Conservation (phyloP, 2,329 filamentous ascomycete genomes). For the Cytospora schulzeri region DNA sequence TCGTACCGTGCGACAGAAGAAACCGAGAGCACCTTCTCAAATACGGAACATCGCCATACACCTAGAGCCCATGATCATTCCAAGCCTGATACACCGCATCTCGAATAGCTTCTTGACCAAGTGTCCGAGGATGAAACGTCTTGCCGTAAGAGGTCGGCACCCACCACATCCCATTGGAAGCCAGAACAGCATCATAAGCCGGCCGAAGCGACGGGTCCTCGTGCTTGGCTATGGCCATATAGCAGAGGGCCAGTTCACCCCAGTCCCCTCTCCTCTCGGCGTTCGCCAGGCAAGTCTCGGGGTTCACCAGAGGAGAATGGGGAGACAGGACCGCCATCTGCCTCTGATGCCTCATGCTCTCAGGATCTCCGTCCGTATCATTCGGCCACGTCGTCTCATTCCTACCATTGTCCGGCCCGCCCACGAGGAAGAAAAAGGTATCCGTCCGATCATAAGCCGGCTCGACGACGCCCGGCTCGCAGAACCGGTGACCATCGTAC, state of each 20-base stretch:
- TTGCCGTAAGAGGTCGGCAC: slow-evolving; percentile 51
- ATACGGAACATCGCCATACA: slow-evolving; percentile 10
- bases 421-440: slow-evolving; percentile 53
- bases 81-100: slow-evolving; percentile 40
- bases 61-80: slow-evolving; percentile 29
- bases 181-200: slow-evolving; percentile 33
- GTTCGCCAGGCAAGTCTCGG: slow-evolving; percentile 39
- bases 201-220: slow-evolving; percentile 40
- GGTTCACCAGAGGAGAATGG: slow-evolving; percentile 41
- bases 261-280: slow-evolving; percentile 44
- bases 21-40: background rate
- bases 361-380: slow-evolving; percentile 24
- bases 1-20: background rate
- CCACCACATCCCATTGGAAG: slow-evolving; percentile 46
- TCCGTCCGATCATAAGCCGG: slow-evolving; percentile 47
- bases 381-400: slow-evolving; percentile 31
- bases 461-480: slow-evolving; percentile 39
- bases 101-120: slow-evolving; percentile 43
- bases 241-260: slow-evolving; percentile 46
- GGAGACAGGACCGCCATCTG: slow-evolving; percentile 32
- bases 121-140: slow-evolving; percentile 47
- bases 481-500: slow-evolving; percentile 50
- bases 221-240: slow-evolving; percentile 46
- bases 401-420: slow-evolving; percentile 44
- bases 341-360: background rate